Evolutionary conservation across 768 basidiomycete species (phyloP), one percentile per base, ranked within the genome.

Genomic region (Kwoniella sp.): DNA sequence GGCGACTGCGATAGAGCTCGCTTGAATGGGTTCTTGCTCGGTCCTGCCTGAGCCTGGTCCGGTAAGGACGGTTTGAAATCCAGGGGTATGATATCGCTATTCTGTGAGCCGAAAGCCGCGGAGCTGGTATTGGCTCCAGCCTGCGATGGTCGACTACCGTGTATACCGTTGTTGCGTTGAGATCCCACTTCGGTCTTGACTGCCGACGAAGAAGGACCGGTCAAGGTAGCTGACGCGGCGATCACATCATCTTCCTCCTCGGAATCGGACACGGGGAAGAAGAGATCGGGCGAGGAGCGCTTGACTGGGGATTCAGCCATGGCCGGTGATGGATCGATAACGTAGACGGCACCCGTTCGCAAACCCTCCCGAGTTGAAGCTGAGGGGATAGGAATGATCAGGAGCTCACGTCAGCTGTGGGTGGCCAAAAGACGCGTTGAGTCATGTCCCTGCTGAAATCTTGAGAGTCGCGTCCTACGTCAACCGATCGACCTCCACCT

Each of bases 221-320:
- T 50, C 15, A 44, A 27, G 0, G 45, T 31, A 9, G 45, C 34
- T 5, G 52, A 46, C 3, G 52, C 32, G 8, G 37, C 26, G 1
- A 50, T 19, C 2, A 48, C 44, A 9, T 57, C 54, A 27, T 59
- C 53, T 17, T 65, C 63, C n/a, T 62, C 64, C 40, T 69, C 67
- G 9, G 61, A 63, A 45, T 63, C 62, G 19, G 59, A 59, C 11
- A 52, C 47, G 9, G 67, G 67, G 45, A 69, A 69, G 60, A 69
- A 69, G 28, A 69, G 60, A 53, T 65, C 67, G 47, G 67, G 67
- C 38, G 64, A 64, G 12, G 57, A 57, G 57, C 52, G 51, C 23
- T 44, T 54, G 38, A 26, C 27, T 5, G 22, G 44, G 3, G 37
- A 20, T 3, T 38, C 37, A 17, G 37, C 37, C 37, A 38, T 38